Percentiles rank a stretch among this genome's conserved stretches.
Evolutionary conservation across 2,329 filamentous ascomycete genomes (phyloP).

Genomic region (Nakataea oryzae): DNA sequence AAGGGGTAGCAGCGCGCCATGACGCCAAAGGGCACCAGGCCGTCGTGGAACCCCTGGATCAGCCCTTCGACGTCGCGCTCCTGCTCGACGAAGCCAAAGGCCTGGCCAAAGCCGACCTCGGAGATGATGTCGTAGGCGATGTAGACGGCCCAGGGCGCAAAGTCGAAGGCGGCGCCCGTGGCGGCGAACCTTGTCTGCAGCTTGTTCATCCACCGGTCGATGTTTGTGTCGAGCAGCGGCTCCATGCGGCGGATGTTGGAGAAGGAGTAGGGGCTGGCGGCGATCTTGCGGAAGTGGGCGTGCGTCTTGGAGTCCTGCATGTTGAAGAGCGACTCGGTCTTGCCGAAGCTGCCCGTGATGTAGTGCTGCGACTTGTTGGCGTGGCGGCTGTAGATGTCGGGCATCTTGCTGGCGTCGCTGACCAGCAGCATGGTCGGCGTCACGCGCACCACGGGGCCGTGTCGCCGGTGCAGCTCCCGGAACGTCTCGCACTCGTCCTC

Average conservation of each 20-base stretch:
- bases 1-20: constrained; percentile 42
- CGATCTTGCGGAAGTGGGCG: constrained; percentile 40
- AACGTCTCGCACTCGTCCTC: constrained; percentile 32
- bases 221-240: constrained; percentile 38
- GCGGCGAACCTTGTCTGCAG: constrained; percentile 34
- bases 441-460: constrained; percentile 41
- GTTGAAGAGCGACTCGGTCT: constrained; percentile 45
- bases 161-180: constrained; percentile 36
- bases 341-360: constrained; percentile 45
- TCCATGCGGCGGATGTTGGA: constrained; percentile 49
- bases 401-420: constrained; percentile 40
- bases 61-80: constrained; percentile 40
- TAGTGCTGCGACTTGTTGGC: constrained; percentile 49
- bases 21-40: constrained; percentile 37
- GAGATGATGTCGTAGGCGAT: constrained; percentile 49
- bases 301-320: constrained; percentile 42
- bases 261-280: constrained; percentile 44
- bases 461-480: constrained; percentile 22
- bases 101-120: constrained; percentile 43
- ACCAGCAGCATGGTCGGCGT: constrained; percentile 42
- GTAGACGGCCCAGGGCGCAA: constrained; percentile 43
- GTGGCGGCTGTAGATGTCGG: constrained; percentile 42
- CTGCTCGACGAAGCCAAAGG: constrained; percentile 43
- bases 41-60: constrained; percentile 43
- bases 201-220: constrained; percentile 37